A percentile compares a stretch with the other conserved stretches of the same genome.
Conservation (phyloP, 306 rosid species). For the Inga leiocalycina region DNA sequence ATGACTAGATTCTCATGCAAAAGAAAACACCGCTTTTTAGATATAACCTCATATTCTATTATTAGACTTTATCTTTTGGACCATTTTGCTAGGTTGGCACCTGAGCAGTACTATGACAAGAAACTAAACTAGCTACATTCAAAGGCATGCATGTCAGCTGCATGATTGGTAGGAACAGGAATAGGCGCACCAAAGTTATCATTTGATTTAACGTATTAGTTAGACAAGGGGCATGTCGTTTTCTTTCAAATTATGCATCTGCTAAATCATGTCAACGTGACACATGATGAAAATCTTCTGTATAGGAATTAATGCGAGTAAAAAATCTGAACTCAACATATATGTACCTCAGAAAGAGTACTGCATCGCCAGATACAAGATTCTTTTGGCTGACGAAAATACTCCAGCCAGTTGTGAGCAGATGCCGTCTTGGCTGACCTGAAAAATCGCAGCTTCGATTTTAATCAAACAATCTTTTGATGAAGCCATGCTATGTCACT, state of each 20-base stretch:
- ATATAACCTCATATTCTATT: neutral
- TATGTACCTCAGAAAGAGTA: slow-evolving; percentile 82
- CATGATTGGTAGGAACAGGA: neutral
- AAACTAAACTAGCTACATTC: slow-evolving; percentile 1
- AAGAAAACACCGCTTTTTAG: neutral
- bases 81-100: slow-evolving; percentile 11
- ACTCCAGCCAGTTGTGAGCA: slow-evolving; percentile 98
- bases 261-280: slow-evolving; percentile 13
- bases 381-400: slow-evolving; percentile 91
- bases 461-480: slow-evolving; percentile 30
- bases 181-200: neutral
- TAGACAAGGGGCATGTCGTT: neutral
- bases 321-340: slow-evolving; percentile 11
- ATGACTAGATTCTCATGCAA: neutral
- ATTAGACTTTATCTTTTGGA: neutral
- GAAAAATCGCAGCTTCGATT: slow-evolving; percentile 40
- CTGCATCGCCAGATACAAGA: slow-evolving; percentile 96
- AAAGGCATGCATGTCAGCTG: slow-evolving; percentile 16
- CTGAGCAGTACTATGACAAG: slow-evolving; percentile 1
- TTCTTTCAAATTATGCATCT: slow-evolving; percentile 5
- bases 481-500: slow-evolving; percentile 29
- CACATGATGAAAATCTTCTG: neutral
- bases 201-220: neutral
- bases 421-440: slow-evolving; percentile 99
- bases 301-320: neutral